Evolutionary conservation across 2,329 filamentous ascomycete genomes (phyloP).

Genomic region (Hyphodiscus sp.): DNA sequence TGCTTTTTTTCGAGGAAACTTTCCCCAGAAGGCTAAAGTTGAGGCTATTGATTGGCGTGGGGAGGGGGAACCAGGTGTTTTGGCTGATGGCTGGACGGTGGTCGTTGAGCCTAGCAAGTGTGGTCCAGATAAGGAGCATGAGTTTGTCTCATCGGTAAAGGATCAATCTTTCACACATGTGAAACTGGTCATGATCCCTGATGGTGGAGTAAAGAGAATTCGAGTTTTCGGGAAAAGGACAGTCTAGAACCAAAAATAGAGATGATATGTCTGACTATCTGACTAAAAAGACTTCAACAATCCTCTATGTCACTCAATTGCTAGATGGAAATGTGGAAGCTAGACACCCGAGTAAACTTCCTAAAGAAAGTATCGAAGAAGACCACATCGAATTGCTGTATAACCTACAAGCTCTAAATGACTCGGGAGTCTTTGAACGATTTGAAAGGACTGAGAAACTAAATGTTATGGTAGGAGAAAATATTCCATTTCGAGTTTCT

Average conservation of each 20-base stretch:
- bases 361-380: too few species aligned
- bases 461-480: too few species aligned
- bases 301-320: too few species aligned
- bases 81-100: conserved; percentile 57
- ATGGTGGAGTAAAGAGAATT: conserved; percentile 86
- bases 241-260: conserved; percentile 7
- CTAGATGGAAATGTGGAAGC: too few species aligned
- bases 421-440: too few species aligned
- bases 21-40: conserved; percentile 68
- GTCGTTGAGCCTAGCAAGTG: conserved; percentile 61
- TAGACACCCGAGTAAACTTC: too few species aligned
- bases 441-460: too few species aligned
- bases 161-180: conserved; percentile 68
- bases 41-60: conserved; percentile 52
- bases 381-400: too few species aligned
- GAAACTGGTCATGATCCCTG: conserved; percentile 80
- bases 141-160: conserved; percentile 49
- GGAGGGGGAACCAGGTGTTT: conserved; percentile 47
- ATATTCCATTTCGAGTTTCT: too few species aligned
- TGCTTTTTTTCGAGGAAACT: conserved; percentile 78
- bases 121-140: conserved; percentile 67
- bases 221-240: conserved; percentile 63
- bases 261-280: background rate
- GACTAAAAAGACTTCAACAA: background rate
- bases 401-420: too few species aligned